Percentiles rank a stretch among this genome's conserved stretches.
phyloP scores from a whole-genome alignment of 176 grass and related monocot species.

The Eragrostis curvula region DNA sequence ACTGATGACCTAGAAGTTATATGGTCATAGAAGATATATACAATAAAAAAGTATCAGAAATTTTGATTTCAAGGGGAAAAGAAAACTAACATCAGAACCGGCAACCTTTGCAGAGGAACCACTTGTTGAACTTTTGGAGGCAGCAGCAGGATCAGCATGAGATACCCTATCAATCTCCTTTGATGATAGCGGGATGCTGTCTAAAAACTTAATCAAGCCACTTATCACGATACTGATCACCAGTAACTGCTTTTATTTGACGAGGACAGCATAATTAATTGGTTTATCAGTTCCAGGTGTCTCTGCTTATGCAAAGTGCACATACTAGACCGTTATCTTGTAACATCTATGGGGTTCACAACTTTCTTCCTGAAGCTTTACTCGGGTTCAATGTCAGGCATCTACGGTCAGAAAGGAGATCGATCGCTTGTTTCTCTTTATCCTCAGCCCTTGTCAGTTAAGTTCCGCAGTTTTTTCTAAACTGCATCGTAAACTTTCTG shows the following conservation, averaged over 20 bases:
- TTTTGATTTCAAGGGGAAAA: background rate
- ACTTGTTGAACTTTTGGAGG: slow-evolving; percentile 36
- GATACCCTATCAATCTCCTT: slow-evolving; percentile 58
- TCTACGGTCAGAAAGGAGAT: slow-evolving; percentile 72
- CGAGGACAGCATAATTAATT: slow-evolving; percentile 57
- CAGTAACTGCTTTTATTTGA: slow-evolving; percentile 73
- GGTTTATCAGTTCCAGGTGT: slow-evolving; percentile 77
- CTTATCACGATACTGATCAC: slow-evolving; percentile 67
- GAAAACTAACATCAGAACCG: slow-evolving; percentile 54
- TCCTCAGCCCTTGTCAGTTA: slow-evolving; percentile 96
- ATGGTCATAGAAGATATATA: slow-evolving; percentile 16
- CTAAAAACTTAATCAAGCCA: slow-evolving; percentile 92
- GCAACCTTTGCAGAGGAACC: no score
- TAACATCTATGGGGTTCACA: slow-evolving; percentile 65
- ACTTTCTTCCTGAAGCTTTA: slow-evolving; percentile 55
- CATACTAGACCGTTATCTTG: slow-evolving; percentile 40
- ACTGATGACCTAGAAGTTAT: background rate
- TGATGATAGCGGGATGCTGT: slow-evolving; percentile 55
- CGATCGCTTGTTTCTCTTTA: slow-evolving; percentile 78
- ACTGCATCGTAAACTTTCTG: slow-evolving; percentile 94
- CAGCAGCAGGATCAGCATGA: slow-evolving; percentile 33
- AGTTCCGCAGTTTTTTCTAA: slow-evolving; percentile 83
- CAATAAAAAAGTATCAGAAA: slow-evolving; percentile 24
- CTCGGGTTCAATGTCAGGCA: slow-evolving; percentile 60
- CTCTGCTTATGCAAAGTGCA: slow-evolving; percentile 70